Conservation (phyloP, 2,329 filamentous ascomycete species). For the Fusarium aywerte region DNA sequence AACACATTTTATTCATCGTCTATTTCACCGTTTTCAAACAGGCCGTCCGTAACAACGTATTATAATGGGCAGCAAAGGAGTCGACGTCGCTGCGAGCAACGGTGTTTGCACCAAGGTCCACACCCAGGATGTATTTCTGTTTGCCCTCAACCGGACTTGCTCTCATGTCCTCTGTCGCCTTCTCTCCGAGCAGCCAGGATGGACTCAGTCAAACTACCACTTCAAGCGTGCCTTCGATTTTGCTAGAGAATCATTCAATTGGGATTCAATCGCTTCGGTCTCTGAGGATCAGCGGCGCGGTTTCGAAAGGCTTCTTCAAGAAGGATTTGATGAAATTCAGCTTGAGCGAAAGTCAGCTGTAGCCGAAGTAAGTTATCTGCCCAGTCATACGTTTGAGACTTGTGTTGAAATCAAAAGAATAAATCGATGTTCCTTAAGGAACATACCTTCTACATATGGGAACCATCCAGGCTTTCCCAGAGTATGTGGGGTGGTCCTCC, state of each 20-base stretch:
- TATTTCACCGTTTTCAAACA: no score
- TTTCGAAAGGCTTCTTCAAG: neutral
- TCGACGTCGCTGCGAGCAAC: neutral
- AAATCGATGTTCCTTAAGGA: neutral
- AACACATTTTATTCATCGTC: no score
- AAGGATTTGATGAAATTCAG: neutral
- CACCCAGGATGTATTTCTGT: neutral
- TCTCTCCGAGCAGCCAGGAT: neutral
- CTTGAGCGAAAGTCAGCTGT: neutral
- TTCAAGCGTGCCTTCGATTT: constrained; percentile 6
- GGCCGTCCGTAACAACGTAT: no score
- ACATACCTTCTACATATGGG: constrained; percentile 6
- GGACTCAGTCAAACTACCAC: neutral
- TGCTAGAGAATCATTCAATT: neutral
- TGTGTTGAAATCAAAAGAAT: neutral
- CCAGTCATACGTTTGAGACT: neutral
- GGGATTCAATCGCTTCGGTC: neutral
- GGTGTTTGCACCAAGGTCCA: neutral
- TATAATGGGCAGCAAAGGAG: neutral
- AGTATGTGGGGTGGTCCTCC: neutral
- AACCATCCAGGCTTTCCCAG: neutral
- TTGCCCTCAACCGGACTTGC: constrained; percentile 1
- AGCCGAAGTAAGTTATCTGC: neutral
- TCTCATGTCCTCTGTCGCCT: constrained; percentile 1
- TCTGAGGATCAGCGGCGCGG: neutral